Conservation (phyloP, 2,329 filamentous ascomycete genomes). For the Seiridium cupressi region DNA sequence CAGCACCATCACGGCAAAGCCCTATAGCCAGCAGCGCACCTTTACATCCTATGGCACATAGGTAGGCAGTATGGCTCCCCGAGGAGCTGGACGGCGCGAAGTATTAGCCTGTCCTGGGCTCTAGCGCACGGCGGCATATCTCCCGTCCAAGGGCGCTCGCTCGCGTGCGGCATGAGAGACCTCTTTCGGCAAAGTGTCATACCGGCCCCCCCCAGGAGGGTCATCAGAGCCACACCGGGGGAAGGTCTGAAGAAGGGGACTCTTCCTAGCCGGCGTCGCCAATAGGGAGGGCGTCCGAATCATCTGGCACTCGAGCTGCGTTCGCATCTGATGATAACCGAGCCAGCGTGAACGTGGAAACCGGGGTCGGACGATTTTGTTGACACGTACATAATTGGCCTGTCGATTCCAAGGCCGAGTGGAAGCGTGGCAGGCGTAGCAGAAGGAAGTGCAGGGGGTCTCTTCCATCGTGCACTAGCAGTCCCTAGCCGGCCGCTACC, state of each 20-base stretch:
- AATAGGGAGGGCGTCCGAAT: conserved; percentile 4
- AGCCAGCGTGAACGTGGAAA: background rate
- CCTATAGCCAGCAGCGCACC: background rate
- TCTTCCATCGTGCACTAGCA: conserved; percentile 1
- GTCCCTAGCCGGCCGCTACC: background rate
- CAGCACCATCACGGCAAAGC: background rate
- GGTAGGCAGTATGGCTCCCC: background rate
- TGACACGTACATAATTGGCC: background rate
- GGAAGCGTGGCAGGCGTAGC: background rate
- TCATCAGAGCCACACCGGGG: background rate
- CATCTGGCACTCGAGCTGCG: background rate
- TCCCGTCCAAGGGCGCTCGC: background rate
- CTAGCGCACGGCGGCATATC: conserved; percentile 4
- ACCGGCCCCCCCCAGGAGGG: too few relatives aligned
- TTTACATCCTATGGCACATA: background rate
- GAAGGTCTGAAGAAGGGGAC: background rate
- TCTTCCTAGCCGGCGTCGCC: background rate
- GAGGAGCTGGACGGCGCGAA: conserved; percentile 4
- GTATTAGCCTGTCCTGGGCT: conserved; percentile 3
- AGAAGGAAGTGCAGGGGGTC: background rate
- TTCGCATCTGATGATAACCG: conserved; percentile 5
- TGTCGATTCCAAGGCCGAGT: background rate
- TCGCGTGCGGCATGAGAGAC: background rate
- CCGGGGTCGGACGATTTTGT: background rate
- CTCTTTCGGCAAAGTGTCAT: background rate